Evolutionary conservation across 176 grass and related monocot species (phyloP), one percentile per base, ranked within the genome.

Genomic region (Alopecurus myosuroides): DNA sequence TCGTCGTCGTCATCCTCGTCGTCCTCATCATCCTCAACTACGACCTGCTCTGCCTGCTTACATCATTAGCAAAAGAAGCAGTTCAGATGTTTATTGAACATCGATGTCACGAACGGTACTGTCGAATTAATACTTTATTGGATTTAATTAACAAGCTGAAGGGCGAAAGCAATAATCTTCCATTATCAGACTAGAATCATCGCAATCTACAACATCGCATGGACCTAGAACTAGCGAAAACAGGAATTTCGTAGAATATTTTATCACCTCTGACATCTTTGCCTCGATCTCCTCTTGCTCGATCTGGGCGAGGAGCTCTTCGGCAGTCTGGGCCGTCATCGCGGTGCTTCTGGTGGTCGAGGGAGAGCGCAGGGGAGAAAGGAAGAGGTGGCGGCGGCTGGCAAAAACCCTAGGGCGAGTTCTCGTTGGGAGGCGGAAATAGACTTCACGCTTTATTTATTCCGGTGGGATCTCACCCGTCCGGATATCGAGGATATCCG

Each of bases 221-320:
- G 20, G 56, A 79, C 46, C 67, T 37, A 33, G 19, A 82, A 10
- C 57, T 36, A 34, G 39, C 14, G 33, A 68, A 79, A 52, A 67
- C 2, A 15, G 6, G 19, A 9, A 3, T 14, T 53, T 76, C 9
- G 14, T 31, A 44, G 9, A 28, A 25, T 10, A 13, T 3, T 64
- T 2, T 15, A 74, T 74, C 77, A 89, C 88, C 88, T 89, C 70
- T 11, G 30, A 37, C 71, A 85, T 89, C 70, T 89, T 77, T 77
- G 85, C 92, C 61, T 94, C 84, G 35, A 94, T 46, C 83, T 86
- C 80, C 81, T 94, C 86, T 55, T 91, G 89, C 79, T 88, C 83
- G 76, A 94, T 70, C 58, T 91, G 57, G 81, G 86, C 86, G 44
- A 85, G 79, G 30, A 91, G 89, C 49, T 94, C 92, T 70, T 94